phyloP scores from a whole-genome alignment of 495 filamentous ascomycete species.

The Saxispiralis lemnorum region DNA sequence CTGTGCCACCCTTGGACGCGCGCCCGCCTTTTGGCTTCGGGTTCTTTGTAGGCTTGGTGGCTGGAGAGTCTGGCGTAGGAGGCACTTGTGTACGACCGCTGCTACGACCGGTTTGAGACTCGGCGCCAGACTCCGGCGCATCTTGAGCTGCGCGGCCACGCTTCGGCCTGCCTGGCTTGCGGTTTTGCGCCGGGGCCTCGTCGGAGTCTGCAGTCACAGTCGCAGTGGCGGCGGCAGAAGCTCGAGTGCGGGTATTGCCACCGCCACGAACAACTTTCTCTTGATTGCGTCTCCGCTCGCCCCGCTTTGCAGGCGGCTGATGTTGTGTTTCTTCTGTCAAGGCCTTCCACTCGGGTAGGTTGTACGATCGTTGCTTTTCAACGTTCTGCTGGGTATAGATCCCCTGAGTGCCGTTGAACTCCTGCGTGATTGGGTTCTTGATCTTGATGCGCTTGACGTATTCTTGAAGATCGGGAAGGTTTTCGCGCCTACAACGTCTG shows the following conservation, averaged over 20 bases:
- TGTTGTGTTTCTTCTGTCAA: slow-evolving; percentile 85
- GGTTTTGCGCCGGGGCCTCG: slow-evolving; percentile 10
- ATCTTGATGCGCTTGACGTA: slow-evolving; percentile 78
- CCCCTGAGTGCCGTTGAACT: slow-evolving; percentile 85
- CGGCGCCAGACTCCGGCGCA: slow-evolving; percentile 9
- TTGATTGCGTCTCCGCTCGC: slow-evolving; percentile 65
- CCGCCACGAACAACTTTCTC: slow-evolving; percentile 33
- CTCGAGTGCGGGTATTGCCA: slow-evolving; percentile 13
- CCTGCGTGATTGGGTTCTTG: slow-evolving; percentile 92
- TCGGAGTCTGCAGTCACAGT: background rate
- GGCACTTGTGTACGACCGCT: slow-evolving; percentile 6
- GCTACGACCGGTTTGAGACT: slow-evolving; percentile 1
- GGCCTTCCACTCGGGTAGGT: slow-evolving; percentile 84
- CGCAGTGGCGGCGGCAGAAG: background rate
- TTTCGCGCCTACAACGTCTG: slow-evolving; percentile 37
- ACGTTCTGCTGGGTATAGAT: slow-evolving; percentile 93
- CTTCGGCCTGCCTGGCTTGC: slow-evolving; percentile 16
- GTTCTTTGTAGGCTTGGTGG: slow-evolving; percentile 5
- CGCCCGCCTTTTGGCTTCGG: slow-evolving; percentile 11
- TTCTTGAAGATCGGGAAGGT: slow-evolving; percentile 61
- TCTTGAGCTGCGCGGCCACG: background rate
- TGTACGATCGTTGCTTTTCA: slow-evolving; percentile 86
- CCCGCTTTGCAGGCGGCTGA: slow-evolving; percentile 84
- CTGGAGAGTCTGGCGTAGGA: slow-evolving; percentile 14
- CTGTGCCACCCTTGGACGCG: slow-evolving; percentile 16